Evolutionary conservation across 176 grass and related monocot genomes (phyloP).

Genomic region (Zea luxurians): DNA sequence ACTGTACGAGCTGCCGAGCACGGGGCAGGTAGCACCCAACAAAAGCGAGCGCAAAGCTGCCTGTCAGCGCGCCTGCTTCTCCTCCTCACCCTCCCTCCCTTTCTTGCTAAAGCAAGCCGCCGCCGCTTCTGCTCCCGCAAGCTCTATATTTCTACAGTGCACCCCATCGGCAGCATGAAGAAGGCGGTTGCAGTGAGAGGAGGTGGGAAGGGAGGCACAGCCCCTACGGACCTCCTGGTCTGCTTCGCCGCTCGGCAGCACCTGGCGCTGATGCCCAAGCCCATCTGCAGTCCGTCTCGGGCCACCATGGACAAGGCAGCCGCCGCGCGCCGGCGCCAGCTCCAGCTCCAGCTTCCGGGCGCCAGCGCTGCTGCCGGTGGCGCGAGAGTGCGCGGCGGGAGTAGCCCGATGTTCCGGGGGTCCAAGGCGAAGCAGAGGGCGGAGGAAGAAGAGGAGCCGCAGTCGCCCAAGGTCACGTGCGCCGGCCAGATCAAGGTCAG

Average conservation of each 20-base stretch:
- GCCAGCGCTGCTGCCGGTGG: neutral
- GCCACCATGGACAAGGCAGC: constrained; percentile 51
- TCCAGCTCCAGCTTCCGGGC: constrained; percentile 2
- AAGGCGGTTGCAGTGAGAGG: constrained; percentile 1
- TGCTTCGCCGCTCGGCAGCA: constrained; percentile 81
- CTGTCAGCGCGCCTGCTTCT: constrained; percentile 5
- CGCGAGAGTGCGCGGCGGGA: constrained; percentile 38
- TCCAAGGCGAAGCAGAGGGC: constrained; percentile 40
- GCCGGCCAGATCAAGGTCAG: constrained; percentile 76
- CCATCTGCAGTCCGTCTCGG: constrained; percentile 73
- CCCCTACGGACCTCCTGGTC: constrained; percentile 60
- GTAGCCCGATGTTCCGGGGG: constrained; percentile 63
- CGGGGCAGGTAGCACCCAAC: neutral
- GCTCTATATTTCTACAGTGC: too few relatives aligned
- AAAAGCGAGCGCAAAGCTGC: constrained; percentile 32
- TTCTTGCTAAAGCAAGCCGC: neutral
- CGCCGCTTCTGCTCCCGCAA: neutral
- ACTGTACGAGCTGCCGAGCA: neutral
- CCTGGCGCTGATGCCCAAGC: constrained; percentile 74
- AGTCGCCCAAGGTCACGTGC: constrained; percentile 92
- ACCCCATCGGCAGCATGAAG: constrained; percentile 24
- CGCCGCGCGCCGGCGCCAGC: constrained; percentile 45
- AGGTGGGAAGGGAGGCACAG: constrained; percentile 30
- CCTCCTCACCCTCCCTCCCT: neutral
- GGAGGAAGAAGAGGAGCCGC: constrained; percentile 41